Evolutionary conservation across 768 basidiomycete genomes (phyloP).

Genomic region (Dioszegia hungarica): DNA sequence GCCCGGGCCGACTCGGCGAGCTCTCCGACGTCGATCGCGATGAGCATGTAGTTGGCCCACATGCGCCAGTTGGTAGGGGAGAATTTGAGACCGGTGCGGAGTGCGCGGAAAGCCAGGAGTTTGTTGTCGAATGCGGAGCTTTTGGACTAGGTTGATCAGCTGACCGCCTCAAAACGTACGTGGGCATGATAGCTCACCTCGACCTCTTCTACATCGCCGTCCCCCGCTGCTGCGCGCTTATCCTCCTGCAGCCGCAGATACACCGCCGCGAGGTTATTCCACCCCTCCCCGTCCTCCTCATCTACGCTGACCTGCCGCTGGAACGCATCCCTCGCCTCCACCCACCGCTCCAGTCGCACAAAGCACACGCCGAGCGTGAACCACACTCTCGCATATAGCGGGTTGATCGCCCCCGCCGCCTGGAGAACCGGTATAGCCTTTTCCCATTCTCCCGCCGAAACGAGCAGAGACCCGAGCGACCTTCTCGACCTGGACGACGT

Average conservation of each 20-base stretch:
- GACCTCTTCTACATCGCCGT: background rate
- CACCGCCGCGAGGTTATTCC: conserved; percentile 94
- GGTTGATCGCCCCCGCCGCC: conserved; percentile 79
- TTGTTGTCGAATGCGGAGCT: conserved; percentile 57
- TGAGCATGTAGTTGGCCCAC: conserved; percentile 97
- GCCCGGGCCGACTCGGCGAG: conserved; percentile 81
- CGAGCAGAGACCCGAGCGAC: conserved; percentile 78
- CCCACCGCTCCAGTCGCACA: conserved; percentile 78
- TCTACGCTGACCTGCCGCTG: conserved; percentile 80
- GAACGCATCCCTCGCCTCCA: conserved; percentile 75
- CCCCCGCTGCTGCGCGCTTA: conserved; percentile 5
- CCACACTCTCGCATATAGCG: conserved; percentile 81
- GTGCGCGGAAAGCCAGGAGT: conserved; percentile 81
- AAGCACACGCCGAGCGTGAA: conserved; percentile 92
- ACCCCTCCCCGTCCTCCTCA: conserved; percentile 94
- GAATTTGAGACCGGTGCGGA: conserved; percentile 79
- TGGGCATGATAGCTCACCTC: conserved; percentile 32
- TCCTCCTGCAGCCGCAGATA: conserved; percentile 73
- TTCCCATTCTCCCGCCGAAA: conserved; percentile 61
- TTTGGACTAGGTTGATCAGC: conserved; percentile 1
- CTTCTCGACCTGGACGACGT: conserved; percentile 88
- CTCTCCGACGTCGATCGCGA: conserved; percentile 88
- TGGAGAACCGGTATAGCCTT: conserved; percentile 65
- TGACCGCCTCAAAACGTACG: background rate
- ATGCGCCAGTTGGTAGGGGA: conserved; percentile 92